Evolutionary conservation across 1,284 basidiomycete species (phyloP).

Genomic region (Heliocybe sulcata): DNA sequence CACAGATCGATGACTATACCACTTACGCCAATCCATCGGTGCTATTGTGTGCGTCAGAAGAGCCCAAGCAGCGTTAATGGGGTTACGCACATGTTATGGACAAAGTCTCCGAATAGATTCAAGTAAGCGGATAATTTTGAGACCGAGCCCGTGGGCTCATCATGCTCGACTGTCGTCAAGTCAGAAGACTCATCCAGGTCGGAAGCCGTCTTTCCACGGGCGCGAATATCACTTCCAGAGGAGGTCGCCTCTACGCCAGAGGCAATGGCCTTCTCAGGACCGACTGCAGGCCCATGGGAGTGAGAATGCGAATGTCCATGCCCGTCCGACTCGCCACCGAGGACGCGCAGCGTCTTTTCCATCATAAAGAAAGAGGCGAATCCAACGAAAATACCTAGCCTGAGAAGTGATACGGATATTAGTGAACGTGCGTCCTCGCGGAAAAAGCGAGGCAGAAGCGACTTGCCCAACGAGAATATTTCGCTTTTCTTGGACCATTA

Average conservation of each 20-base stretch:
- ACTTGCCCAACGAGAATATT: slow-evolving; percentile 81
- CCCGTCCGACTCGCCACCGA: slow-evolving; percentile 44
- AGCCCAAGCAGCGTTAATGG: slow-evolving; percentile 9
- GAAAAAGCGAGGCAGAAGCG: slow-evolving; percentile 5
- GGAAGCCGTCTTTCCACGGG: slow-evolving; percentile 13
- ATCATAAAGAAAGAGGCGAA: slow-evolving; percentile 87
- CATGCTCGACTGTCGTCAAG: slow-evolving; percentile 20
- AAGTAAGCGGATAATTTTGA: slow-evolving; percentile 85
- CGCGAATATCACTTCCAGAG: slow-evolving; percentile 4
- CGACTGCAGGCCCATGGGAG: slow-evolving; percentile 40
- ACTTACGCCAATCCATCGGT: slow-evolving; percentile 82
- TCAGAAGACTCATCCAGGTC: slow-evolving; percentile 7
- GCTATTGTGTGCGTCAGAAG: slow-evolving; percentile 32
- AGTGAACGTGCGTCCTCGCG: slow-evolving; percentile 1
- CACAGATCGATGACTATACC: slow-evolving; percentile 10
- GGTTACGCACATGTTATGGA: slow-evolving; percentile 69
- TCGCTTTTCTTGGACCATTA: slow-evolving; percentile 83
- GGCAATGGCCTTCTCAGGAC: slow-evolving; percentile 18
- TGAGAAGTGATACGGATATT: slow-evolving; percentile 19
- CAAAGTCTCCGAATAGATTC: slow-evolving; percentile 87
- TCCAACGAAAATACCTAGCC: slow-evolving; percentile 75
- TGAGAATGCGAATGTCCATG: slow-evolving; percentile 43
- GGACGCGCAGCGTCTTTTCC: slow-evolving; percentile 82
- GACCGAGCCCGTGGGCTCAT: slow-evolving; percentile 33
- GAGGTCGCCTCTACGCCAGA: slow-evolving; percentile 25